phyloP scores from a whole-genome alignment of 202 grass and related monocot genomes.

The Zizania palustris region DNA sequence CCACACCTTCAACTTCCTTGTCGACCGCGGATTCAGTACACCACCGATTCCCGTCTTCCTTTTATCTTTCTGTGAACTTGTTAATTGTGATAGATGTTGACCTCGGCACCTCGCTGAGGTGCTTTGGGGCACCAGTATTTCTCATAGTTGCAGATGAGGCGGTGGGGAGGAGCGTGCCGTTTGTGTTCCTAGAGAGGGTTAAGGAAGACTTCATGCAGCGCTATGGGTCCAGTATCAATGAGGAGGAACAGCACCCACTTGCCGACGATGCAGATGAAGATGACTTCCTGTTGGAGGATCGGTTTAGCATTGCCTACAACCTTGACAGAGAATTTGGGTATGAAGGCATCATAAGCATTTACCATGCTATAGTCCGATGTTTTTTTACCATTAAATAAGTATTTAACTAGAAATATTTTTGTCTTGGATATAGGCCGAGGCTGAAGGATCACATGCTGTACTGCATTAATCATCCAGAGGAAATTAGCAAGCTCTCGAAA shows the following conservation, averaged over 20 bases:
- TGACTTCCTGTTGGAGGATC: slow-evolving; percentile 83
- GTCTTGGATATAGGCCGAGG: slow-evolving; percentile 51
- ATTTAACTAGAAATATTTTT: not conserved
- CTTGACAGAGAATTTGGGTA: slow-evolving; percentile 97
- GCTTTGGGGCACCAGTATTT: slow-evolving; percentile 60
- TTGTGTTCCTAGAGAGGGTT: slow-evolving; percentile 90
- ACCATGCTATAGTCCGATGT: too few relatives aligned
- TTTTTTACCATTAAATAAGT: slow-evolving; percentile 19
- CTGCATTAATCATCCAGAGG: slow-evolving; percentile 89
- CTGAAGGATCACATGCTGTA: slow-evolving; percentile 97
- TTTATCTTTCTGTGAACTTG: not conserved
- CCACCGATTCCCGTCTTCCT: not conserved
- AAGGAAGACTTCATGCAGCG: slow-evolving; percentile 94
- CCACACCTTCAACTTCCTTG: slow-evolving; percentile 94
- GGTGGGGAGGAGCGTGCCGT: slow-evolving; percentile 77
- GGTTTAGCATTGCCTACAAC: slow-evolving; percentile 90
- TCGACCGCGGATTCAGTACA: slow-evolving; percentile 73
- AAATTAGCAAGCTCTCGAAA: slow-evolving; percentile 96
- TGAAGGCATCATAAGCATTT: not conserved
- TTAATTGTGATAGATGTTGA: not conserved
- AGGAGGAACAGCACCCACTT: slow-evolving; percentile 69
- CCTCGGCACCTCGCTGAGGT: not conserved
- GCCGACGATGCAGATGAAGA: slow-evolving; percentile 85
- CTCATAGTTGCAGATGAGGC: slow-evolving; percentile 83
- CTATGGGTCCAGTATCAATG: slow-evolving; percentile 73